Conservation (phyloP, 208 protist genomes). For the Novymonas esmeraldas region DNA sequence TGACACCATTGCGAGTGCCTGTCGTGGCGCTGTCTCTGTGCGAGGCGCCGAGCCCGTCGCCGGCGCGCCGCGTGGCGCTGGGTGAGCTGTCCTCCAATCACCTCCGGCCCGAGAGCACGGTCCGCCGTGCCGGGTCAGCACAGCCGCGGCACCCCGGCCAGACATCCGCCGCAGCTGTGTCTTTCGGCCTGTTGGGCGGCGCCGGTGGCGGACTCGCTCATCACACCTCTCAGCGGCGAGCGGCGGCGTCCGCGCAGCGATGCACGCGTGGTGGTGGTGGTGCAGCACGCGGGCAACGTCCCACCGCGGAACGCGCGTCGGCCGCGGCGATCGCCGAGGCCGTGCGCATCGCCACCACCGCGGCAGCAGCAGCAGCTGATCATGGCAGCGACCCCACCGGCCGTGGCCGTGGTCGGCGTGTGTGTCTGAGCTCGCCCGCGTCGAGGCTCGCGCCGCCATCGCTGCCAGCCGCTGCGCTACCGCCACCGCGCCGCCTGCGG, state of each 20-base stretch:
- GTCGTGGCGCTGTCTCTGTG: conserved; percentile 16
- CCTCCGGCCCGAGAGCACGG: neutral
- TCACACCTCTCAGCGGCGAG: neutral
- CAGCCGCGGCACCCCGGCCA: neutral
- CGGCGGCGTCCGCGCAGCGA: neutral
- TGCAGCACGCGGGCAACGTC: neutral
- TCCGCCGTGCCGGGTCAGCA: neutral
- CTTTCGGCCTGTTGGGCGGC: neutral
- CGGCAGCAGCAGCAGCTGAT: neutral
- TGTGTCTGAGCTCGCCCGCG: neutral
- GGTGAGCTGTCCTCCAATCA: conserved; percentile 3
- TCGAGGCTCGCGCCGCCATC: neutral
- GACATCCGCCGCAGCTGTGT: neutral
- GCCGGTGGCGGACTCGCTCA: neutral
- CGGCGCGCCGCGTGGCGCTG: conserved; percentile 2
- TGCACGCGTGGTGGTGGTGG: neutral
- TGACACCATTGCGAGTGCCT: conserved; percentile 7
- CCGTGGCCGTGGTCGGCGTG: neutral
- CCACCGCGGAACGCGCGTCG: neutral
- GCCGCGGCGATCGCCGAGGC: neutral
- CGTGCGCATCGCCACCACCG: neutral
- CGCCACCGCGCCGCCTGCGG: neutral
- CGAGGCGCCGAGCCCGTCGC: neutral
- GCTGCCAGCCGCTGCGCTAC: too few species aligned
- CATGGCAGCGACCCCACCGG: neutral